A percentile compares a stretch with the other conserved stretches of the same genome.
phyloP scores from a whole-genome alignment of 768 basidiomycete genomes.

The Auricularia cornea region DNA sequence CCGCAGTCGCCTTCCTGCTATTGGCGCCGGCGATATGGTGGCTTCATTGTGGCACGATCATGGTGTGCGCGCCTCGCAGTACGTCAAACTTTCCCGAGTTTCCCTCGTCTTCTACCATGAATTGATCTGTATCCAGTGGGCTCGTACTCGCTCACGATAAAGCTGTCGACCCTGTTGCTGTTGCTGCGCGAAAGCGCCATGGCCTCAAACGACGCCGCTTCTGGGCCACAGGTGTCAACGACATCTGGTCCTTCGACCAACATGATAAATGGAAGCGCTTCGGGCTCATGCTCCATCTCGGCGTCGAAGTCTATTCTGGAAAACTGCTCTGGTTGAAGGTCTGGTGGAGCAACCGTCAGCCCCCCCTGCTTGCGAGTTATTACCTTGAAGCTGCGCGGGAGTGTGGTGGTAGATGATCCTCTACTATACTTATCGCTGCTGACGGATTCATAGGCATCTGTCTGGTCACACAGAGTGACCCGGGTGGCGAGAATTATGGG shows the following conservation, averaged over 20 bases:
- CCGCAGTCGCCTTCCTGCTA: not conserved
- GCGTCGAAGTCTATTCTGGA: slow-evolving; percentile 9
- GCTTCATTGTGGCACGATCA: not conserved
- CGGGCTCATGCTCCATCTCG: slow-evolving; percentile 11
- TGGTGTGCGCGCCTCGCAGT: not conserved
- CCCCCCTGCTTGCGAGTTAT: slow-evolving; percentile 4
- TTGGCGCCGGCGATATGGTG: not conserved
- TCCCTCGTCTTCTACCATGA: not conserved
- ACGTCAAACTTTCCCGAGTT: not conserved
- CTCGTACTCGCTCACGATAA: not conserved
- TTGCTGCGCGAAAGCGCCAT: slow-evolving; percentile 38
- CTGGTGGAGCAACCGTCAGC: slow-evolving; percentile 16
- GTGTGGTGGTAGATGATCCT: too few species aligned
- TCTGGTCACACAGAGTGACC: slow-evolving; percentile 36
- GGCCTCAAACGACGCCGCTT: slow-evolving; percentile 18
- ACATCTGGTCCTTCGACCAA: slow-evolving; percentile 17
- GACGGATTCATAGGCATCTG: slow-evolving; percentile 17
- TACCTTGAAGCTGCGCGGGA: slow-evolving; percentile 3
- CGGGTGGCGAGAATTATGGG: slow-evolving; percentile 34
- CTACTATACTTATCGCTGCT: too few species aligned
- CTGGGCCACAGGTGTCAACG: slow-evolving; percentile 13
- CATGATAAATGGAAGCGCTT: slow-evolving; percentile 16
- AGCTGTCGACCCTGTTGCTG: not conserved
- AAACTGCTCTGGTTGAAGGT: slow-evolving; percentile 12
- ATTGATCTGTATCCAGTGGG: not conserved